A percentile compares a stretch with the other conserved stretches of the same genome.
These are phyloP conservation scores for Coniferiporia sulphurascens DNA, from an alignment of 1,284 basidiomycete genomes.

Conservation along the genomic window DNA sequence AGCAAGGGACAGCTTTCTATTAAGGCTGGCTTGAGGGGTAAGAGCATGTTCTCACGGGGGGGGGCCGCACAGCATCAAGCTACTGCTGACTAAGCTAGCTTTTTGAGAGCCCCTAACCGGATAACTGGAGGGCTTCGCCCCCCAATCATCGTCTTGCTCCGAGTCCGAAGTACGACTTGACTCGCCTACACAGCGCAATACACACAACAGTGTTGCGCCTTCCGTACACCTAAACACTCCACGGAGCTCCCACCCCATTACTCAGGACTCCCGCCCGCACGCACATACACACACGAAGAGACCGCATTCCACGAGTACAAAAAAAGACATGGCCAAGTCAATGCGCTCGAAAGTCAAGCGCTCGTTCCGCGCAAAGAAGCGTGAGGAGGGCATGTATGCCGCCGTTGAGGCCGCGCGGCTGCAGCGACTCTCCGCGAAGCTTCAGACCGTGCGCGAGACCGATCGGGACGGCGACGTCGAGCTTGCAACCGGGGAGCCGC, in stretches of 20 bases:
- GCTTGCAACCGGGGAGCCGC: constrained; percentile 17
- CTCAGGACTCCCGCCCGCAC: neutral
- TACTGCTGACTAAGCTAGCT: no score
- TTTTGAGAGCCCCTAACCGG: no score
- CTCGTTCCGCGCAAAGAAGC: constrained; percentile 79
- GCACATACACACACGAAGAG: neutral
- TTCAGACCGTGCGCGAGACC: constrained; percentile 43
- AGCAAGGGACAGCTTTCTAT: no score
- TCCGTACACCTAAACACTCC: neutral
- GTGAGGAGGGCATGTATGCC: constrained; percentile 79
- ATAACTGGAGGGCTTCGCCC: no score
- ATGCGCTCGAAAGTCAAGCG: constrained; percentile 88
- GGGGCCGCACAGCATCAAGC: no score
- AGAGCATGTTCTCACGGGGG: no score
- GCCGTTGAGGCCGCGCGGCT: constrained; percentile 82
- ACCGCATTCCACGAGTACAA: neutral
- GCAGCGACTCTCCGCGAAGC: constrained; percentile 69
- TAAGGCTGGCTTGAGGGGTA: no score
- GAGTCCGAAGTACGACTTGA: no score
- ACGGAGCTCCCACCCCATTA: neutral
- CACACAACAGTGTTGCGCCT: neutral
- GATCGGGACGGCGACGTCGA: constrained; percentile 31
- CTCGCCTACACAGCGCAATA: no score
- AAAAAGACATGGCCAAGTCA: constrained; percentile 80
- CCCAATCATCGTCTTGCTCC: no score